Conservation (phyloP, 371 early-diverging fungal species). For the Rhizopus delemar region DNA sequence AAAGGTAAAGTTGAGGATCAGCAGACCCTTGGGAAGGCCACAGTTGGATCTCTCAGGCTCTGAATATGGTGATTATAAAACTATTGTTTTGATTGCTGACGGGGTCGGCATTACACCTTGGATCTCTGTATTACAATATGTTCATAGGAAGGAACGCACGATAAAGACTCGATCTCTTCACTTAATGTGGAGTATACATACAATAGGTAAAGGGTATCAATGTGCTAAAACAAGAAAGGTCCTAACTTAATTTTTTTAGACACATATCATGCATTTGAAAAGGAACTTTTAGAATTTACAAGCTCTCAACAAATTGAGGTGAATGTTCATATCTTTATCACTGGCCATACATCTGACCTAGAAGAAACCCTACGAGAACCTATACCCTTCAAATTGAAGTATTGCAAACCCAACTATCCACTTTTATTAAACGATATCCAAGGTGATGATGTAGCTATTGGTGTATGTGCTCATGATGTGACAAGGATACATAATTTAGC, state of each 20-base stretch:
- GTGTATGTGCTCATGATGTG: constrained; percentile 39
- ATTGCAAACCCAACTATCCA: constrained; percentile 17
- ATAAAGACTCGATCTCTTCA: constrained; percentile 20
- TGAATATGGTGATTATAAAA: constrained; percentile 32
- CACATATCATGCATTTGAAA: constrained; percentile 27
- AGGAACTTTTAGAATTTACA: constrained; percentile 8
- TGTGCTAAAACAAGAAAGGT: background rate
- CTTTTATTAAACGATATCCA: constrained; percentile 2
- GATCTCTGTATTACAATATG: constrained; percentile 36
- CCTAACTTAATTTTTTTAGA: constrained; percentile 6
- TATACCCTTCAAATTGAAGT: background rate
- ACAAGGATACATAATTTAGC: constrained; percentile 24
- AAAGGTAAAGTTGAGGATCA: constrained; percentile 18
- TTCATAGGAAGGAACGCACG: constrained; percentile 16
- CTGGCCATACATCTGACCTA: constrained; percentile 13
- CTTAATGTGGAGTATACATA: constrained; percentile 32
- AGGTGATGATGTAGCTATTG: constrained; percentile 20
- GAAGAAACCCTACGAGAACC: constrained; percentile 1
- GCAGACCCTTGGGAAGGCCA: constrained; percentile 33
- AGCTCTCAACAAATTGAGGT: constrained; percentile 1
- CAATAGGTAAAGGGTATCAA: constrained; percentile 19
- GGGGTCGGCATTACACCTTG: constrained; percentile 51
- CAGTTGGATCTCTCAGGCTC: constrained; percentile 12
- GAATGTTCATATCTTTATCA: constrained; percentile 14
- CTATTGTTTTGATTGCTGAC: constrained; percentile 38